Percentiles rank a stretch among this genome's conserved stretches.
phyloP scores from a whole-genome alignment of 148 eudicot species.

The Cornus controversa region DNA sequence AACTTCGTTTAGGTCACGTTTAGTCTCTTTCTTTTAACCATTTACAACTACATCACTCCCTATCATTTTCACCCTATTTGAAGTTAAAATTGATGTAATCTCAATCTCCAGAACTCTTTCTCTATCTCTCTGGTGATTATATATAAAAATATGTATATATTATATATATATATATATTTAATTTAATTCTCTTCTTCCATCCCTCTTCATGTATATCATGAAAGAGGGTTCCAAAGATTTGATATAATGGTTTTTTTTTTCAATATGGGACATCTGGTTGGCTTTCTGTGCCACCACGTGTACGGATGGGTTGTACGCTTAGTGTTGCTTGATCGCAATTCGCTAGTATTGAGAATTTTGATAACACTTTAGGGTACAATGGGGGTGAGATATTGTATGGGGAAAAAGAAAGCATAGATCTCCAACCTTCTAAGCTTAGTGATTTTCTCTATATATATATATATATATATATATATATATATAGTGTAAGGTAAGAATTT shows the following conservation, averaged over 20 bases:
- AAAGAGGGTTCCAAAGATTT: background rate
- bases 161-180: no score
- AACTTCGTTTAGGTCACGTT: slow-evolving; percentile 17
- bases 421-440: background rate
- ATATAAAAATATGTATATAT: no score
- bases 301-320: background rate
- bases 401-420: background rate
- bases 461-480: no score
- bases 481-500: no score
- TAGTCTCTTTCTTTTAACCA: background rate
- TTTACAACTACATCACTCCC: background rate
- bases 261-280: background rate
- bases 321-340: background rate
- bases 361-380: slow-evolving; percentile 1
- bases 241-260: background rate
- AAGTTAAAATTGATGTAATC: background rate
- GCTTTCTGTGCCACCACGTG: background rate
- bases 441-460: no score
- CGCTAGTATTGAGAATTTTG: background rate
- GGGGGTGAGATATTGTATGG: background rate
- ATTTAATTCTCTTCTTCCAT: no score
- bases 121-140: no score
- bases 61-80: background rate
- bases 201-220: background rate
- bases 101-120: background rate